Evolutionary conservation across 1,284 basidiomycete genomes (phyloP), one percentile per base, ranked within the genome.

Genomic region (Rhizopogon parksii): DNA sequence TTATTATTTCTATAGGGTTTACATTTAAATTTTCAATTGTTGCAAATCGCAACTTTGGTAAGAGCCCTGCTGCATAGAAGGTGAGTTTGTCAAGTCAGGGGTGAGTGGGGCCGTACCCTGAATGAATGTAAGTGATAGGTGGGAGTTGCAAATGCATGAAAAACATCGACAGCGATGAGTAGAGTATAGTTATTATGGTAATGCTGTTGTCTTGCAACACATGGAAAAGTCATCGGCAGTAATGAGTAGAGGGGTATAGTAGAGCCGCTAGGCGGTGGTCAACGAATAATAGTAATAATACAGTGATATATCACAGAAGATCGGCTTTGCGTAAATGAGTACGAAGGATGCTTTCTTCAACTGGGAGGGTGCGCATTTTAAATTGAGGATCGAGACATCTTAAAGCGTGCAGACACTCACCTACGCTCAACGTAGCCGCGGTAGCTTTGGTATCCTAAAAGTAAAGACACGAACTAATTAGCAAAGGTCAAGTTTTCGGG

Each of bases 391-490:
- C 1, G n/a, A 49, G 9, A 49, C 25, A 5, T 24, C 15, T 11
- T 14, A 12, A 32, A 36, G 35, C 36, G 35, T 6, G 32, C 25
- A 37, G 42, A 49, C 19, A 71, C 73, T 60, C 58, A 82, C 82
- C 82, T 55, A 79, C 74, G 40, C 74, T 73, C 36, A 87, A 65
- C 5, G 85, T 87, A 24, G 75, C 70, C n/a, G 81, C 82, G 6
- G 85, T 87, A 6, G 81, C 77, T 55, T 75, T 73, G 1, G 82
- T 86, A 56, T 87, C 84, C 84, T 86, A 56, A 17, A 51, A 45
- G 36, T 52, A 45, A 14, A 34, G 12, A 32, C 3, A 9, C 8
- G 9, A 15, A 45, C 2, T 14, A 43, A 24, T 53, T 36, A 60
- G 40, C 34, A 59, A 42, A 32, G 46, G 45, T 45, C 19, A 32